A percentile compares a stretch with the other conserved stretches of the same genome.
Conservation (phyloP, 129 eudicot species). For the Chrysanthemum makinoi region DNA sequence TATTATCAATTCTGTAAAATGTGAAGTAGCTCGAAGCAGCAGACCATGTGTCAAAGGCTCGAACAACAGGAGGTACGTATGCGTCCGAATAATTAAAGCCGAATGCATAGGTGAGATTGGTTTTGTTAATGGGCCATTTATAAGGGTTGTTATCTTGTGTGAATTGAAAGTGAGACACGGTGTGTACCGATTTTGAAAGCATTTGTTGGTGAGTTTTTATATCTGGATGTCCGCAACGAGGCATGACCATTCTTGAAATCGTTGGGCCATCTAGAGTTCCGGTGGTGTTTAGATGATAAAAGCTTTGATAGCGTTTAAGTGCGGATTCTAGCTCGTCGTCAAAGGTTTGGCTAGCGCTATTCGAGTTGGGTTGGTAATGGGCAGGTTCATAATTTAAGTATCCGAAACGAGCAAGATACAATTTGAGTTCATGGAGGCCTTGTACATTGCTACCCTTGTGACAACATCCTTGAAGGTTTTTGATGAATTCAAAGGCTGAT, state of each 20-base stretch:
- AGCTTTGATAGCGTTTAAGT: conserved; percentile 15
- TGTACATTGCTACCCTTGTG: neutral
- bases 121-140: conserved; percentile 1
- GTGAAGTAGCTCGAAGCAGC: conserved; percentile 18
- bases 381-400: conserved; percentile 12
- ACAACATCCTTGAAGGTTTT: conserved; percentile 9
- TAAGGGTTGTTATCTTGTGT: neutral
- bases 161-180: neutral
- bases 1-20: neutral
- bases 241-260: conserved; percentile 3
- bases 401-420: conserved; percentile 19
- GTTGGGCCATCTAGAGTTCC: conserved; percentile 12
- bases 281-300: neutral
- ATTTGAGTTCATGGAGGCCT: conserved; percentile 12
- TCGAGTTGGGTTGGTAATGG: neutral
- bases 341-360: neutral
- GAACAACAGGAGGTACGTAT: conserved; percentile 1
- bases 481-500: conserved; percentile 6
- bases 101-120: conserved; percentile 2
- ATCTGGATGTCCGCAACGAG: conserved; percentile 21
- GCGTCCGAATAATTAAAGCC: neutral
- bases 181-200: neutral
- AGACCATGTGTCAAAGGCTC: conserved; percentile 16
- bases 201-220: neutral
- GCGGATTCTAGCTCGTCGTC: conserved; percentile 19